Conservation (phyloP, 805 yeast genomes). For the Dipodascus geniculatus region DNA sequence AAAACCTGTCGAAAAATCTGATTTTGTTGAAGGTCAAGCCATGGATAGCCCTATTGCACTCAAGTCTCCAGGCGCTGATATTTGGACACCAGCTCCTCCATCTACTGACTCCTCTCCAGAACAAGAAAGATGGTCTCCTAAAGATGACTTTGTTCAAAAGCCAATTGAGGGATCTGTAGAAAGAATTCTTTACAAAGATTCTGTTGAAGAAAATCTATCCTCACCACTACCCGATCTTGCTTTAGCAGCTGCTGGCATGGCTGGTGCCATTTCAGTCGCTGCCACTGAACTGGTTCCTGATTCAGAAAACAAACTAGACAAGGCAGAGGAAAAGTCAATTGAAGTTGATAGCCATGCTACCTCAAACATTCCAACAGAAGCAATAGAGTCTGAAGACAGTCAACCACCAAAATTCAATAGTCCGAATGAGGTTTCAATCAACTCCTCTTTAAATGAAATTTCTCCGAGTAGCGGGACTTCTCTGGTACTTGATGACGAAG, state of each 20-base stretch:
- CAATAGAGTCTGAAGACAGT: too few species aligned
- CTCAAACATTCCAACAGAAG: too few species aligned
- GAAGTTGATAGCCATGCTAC: too few species aligned
- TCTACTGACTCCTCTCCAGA: not conserved
- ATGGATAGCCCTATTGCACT: not conserved
- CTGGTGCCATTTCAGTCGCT: not conserved
- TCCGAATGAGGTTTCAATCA: too few species aligned
- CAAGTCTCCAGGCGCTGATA: not conserved
- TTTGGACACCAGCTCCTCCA: not conserved
- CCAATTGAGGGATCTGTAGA: not conserved
- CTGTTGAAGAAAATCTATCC: too few species aligned
- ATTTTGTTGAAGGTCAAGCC: not conserved
- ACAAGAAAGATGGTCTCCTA: not conserved
- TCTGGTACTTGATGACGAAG: not conserved
- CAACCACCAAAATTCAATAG: too few species aligned
- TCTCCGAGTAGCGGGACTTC: too few species aligned
- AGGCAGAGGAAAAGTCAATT: not conserved
- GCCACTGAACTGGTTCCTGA: not conserved
- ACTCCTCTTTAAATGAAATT: too few species aligned
- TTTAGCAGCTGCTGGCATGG: slow-evolving; percentile 1
- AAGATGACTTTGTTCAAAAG: not conserved
- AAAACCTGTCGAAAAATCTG: too few species aligned
- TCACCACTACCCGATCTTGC: too few species aligned
- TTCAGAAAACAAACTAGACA: too few species aligned
- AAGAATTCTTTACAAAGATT: not conserved